Percentiles rank a stretch among this genome's conserved stretches.
Conservation (phyloP, 345 rosid genomes). For the Murraya paniculata region DNA sequence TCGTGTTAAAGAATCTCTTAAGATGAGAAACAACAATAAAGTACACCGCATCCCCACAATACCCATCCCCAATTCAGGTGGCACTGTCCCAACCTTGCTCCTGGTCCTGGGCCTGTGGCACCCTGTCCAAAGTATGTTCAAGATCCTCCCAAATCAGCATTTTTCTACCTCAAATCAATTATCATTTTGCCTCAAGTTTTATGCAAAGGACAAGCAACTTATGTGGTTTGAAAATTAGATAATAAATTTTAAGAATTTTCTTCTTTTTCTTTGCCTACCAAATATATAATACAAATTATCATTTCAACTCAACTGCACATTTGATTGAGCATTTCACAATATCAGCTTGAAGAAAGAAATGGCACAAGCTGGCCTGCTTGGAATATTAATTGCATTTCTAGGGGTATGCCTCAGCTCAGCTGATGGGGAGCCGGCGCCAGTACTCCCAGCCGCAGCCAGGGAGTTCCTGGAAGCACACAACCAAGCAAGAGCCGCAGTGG, state of each 20-base stretch:
- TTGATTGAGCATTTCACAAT: too few relatives aligned
- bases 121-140: not conserved
- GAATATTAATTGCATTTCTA: conserved; percentile 26
- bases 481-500: conserved; percentile 66
- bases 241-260: too few relatives aligned
- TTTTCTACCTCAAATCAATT: too few relatives aligned
- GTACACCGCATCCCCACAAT: not conserved
- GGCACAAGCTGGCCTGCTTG: conserved; percentile 29
- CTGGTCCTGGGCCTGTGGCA: not conserved
- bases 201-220: too few relatives aligned
- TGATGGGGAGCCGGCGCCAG: conserved; percentile 9
- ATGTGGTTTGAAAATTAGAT: too few relatives aligned
- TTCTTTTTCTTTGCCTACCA: too few relatives aligned
- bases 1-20: not conserved
- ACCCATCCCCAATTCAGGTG: not conserved
- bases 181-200: too few relatives aligned
- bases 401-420: conserved; percentile 26
- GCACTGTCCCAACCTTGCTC: not conserved
- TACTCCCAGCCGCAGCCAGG: conserved; percentile 29
- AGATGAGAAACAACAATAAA: not conserved
- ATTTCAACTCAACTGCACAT: too few relatives aligned
- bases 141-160: not conserved
- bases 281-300: too few relatives aligned
- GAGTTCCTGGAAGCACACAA: conserved; percentile 69
- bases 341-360: conserved; percentile 21